Evolutionary conservation across 305 asterid species (phyloP).

Genomic region (Fraxinus velutina): DNA sequence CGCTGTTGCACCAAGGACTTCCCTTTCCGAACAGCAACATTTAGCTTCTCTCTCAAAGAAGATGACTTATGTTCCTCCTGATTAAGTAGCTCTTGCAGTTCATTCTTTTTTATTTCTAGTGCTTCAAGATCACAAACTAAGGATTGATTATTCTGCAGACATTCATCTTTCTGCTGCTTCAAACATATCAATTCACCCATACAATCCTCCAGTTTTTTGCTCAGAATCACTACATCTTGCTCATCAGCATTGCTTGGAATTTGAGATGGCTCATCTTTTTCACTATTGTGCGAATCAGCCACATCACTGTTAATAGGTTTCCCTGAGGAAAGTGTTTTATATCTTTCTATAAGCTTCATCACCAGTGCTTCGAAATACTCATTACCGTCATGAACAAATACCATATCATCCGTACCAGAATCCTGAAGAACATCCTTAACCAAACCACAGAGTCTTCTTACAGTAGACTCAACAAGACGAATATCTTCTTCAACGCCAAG

Average conservation of each 20-base stretch:
- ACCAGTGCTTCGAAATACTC: slow-evolving; percentile 54
- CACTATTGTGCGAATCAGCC: slow-evolving; percentile 36
- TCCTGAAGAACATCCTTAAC: slow-evolving; percentile 58
- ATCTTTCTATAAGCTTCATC: slow-evolving; percentile 58
- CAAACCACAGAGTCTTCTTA: slow-evolving; percentile 45
- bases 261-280: slow-evolving; percentile 33
- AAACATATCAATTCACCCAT: slow-evolving; percentile 45
- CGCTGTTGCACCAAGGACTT: slow-evolving; percentile 90
- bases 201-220: slow-evolving; percentile 55
- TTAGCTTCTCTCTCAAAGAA: slow-evolving; percentile 83
- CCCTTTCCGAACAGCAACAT: slow-evolving; percentile 89
- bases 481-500: slow-evolving; percentile 52
- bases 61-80: slow-evolving; percentile 82
- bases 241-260: slow-evolving; percentile 39
- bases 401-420: slow-evolving; percentile 45
- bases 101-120: slow-evolving; percentile 51
- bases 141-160: slow-evolving; percentile 45
- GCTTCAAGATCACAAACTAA: slow-evolving; percentile 56
- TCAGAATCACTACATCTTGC: slow-evolving; percentile 42
- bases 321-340: slow-evolving; percentile 38
- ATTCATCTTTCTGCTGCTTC: slow-evolving; percentile 72
- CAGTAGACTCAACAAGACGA: slow-evolving; percentile 45
- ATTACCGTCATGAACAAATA: slow-evolving; percentile 42
- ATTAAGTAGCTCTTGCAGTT: slow-evolving; percentile 59
- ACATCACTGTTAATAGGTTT: slow-evolving; percentile 39